Evolutionary conservation across 2,329 filamentous ascomycete genomes (phyloP).

Genomic region (Cyphellophora attinorum): DNA sequence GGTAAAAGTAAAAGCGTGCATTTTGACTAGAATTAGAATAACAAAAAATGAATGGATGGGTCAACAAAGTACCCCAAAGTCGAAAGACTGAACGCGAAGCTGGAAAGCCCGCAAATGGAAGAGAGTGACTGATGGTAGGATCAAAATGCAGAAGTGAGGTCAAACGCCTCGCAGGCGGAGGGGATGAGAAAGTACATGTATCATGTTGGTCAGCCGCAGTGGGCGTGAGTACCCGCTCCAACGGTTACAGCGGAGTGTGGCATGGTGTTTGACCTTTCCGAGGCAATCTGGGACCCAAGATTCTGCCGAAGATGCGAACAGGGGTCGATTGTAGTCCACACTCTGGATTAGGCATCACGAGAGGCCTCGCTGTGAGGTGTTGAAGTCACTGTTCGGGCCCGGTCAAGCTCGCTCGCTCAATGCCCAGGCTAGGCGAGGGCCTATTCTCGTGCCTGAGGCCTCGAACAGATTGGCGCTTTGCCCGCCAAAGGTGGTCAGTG

Average conservation of each 20-base stretch:
- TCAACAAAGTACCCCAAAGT: neutral
- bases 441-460: neutral
- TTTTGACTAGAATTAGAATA: constrained; percentile 1
- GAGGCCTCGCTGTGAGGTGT: no score
- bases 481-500: neutral
- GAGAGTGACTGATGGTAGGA: constrained; percentile 1
- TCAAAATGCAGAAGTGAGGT: neutral
- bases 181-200: neutral
- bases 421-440: no score
- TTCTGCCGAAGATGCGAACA: no score
- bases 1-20: constrained; percentile 1
- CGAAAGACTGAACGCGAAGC: constrained; percentile 1
- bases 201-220: neutral
- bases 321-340: no score
- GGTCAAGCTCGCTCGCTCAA: no score
- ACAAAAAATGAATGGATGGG: neutral
- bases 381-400: no score
- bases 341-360: no score
- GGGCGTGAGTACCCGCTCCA: no score
- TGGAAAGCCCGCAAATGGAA: neutral
- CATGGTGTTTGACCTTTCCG: no score
- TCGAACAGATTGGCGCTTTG: neutral
- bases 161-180: neutral
- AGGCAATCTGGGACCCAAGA: no score
- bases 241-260: neutral